Evolutionary conservation across 371 early-diverging fungal genomes (phyloP).

Genomic region (Apophysomyces ossiformis): DNA sequence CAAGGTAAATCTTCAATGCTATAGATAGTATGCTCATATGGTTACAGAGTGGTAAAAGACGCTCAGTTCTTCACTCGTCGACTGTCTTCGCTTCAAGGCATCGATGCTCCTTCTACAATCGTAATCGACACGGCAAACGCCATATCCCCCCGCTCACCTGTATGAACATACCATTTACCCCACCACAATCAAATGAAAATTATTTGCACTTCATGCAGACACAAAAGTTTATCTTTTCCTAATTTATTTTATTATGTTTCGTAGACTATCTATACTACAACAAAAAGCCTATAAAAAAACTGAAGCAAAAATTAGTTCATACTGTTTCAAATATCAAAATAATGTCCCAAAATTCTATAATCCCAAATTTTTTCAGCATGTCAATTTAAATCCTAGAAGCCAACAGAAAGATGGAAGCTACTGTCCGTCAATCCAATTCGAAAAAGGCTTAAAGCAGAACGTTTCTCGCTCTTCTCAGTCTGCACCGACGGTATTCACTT

Average conservation of each 20-base stretch:
- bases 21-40: background rate
- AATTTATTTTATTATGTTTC: background rate
- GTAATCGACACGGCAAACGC: constrained; percentile 79
- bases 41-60: constrained; percentile 71
- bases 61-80: constrained; percentile 69
- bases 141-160: constrained; percentile 10
- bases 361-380: constrained; percentile 36
- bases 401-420: constrained; percentile 36
- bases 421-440: constrained; percentile 8
- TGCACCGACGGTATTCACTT: background rate
- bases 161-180: constrained; percentile 7
- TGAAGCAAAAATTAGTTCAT: background rate
- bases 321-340: background rate
- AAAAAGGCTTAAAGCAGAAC: constrained; percentile 11
- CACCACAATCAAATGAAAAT: background rate
- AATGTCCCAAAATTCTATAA: background rate
- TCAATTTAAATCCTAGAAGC: constrained; percentile 48
- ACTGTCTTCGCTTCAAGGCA: constrained; percentile 69
- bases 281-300: constrained; percentile 2
- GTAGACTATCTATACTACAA: background rate
- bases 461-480: constrained; percentile 7
- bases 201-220: constrained; percentile 4
- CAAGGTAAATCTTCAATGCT: constrained; percentile 43
- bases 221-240: background rate
- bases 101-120: constrained; percentile 74